phyloP scores from a whole-genome alignment of 176 grass and related monocot species.

The Musa beccarii region DNA sequence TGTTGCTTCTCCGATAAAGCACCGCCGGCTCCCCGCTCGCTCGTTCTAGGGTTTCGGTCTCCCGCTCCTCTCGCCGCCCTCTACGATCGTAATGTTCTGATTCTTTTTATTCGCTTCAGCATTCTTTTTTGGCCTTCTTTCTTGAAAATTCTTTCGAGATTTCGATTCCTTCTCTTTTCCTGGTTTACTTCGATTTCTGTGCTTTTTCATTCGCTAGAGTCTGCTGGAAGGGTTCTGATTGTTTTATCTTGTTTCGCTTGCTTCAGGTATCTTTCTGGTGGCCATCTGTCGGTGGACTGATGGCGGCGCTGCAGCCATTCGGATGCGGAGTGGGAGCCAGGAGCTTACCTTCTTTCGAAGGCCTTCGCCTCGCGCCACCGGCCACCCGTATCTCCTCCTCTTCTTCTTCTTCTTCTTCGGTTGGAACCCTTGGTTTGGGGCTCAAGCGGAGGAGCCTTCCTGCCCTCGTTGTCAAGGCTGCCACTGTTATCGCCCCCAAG shows the following conservation, averaged over 20 bases:
- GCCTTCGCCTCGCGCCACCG: conserved; percentile 19
- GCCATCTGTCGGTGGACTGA: background rate
- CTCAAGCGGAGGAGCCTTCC: background rate
- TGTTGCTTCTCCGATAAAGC: too few species aligned
- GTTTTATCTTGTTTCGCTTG: background rate
- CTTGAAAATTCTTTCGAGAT: too few species aligned
- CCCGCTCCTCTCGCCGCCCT: too few species aligned
- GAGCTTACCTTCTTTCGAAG: conserved; percentile 27
- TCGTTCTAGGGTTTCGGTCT: too few species aligned
- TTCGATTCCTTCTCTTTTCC: too few species aligned
- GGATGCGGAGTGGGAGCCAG: conserved; percentile 6
- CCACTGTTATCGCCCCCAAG: conserved; percentile 21
- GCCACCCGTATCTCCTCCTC: background rate
- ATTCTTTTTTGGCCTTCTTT: too few species aligned
- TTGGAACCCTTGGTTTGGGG: conserved; percentile 3
- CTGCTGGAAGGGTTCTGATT: background rate
- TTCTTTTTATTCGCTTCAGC: too few species aligned
- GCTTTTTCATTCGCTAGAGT: too few species aligned
- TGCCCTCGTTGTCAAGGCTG: conserved; percentile 16
- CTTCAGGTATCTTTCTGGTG: background rate
- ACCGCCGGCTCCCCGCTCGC: too few species aligned
- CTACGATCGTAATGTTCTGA: too few species aligned
- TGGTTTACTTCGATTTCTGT: too few species aligned
- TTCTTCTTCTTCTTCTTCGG: background rate
- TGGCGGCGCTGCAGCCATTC: conserved; percentile 26